Conservation (phyloP, 768 basidiomycete genomes). For the Kwoniella dendrophila region DNA sequence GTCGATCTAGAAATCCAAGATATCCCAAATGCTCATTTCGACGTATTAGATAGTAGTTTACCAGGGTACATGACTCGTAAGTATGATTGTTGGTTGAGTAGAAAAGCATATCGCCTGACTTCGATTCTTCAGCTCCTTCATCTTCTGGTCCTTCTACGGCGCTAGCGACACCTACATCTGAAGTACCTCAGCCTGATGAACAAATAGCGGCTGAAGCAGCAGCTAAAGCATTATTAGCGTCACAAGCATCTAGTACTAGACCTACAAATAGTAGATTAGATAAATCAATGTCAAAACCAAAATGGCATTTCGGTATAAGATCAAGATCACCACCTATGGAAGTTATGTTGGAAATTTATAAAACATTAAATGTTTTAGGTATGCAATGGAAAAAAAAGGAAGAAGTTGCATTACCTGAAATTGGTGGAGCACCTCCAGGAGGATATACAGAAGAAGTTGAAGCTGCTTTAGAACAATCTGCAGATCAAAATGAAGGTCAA, state of each 20-base stretch:
- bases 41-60: conserved; percentile 85
- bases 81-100: conserved; percentile 7
- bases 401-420: conserved; percentile 57
- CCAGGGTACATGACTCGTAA: conserved; percentile 60
- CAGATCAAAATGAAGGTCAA: conserved; percentile 34
- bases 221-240: conserved; percentile 43
- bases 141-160: conserved; percentile 12
- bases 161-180: background rate
- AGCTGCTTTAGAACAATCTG: conserved; percentile 68
- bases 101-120: background rate
- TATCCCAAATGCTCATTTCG: conserved; percentile 69
- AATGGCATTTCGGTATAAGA: conserved; percentile 98
- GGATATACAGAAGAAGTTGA: conserved; percentile 65
- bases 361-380: conserved; percentile 80
- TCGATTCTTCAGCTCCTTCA: conserved; percentile 11
- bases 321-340: conserved; percentile 92
- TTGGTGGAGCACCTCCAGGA: conserved; percentile 53
- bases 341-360: conserved; percentile 98
- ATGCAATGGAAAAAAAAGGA: conserved; percentile 98
- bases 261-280: conserved; percentile 58
- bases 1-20: conserved; percentile 65
- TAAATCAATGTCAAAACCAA: conserved; percentile 65
- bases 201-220: conserved; percentile 44
- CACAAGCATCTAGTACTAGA: conserved; percentile 50
- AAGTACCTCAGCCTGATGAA: background rate